Conservation (phyloP, 2,329 filamentous ascomycete genomes). For the Dendryphion nanum region DNA sequence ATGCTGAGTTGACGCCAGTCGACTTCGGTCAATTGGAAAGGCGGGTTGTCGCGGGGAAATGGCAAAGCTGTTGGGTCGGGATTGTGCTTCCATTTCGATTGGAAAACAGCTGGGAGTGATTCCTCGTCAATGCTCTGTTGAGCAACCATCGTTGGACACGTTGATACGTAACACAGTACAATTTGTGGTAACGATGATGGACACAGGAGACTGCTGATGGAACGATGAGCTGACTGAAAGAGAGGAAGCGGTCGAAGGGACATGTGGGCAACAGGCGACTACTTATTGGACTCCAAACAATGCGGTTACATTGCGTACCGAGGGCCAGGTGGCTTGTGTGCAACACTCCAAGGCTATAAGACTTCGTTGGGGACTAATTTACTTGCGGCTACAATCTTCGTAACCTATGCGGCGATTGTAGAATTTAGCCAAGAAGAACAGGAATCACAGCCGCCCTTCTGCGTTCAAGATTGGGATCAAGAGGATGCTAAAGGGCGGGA, state of each 20-base stretch:
- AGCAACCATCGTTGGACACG: background rate
- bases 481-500: too few relatives aligned
- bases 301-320: constrained; percentile 1
- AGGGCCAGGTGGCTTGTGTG: constrained; percentile 3
- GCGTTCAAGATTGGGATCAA: too few relatives aligned
- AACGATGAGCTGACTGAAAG: too few relatives aligned
- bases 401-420: too few relatives aligned
- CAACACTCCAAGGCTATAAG: too few relatives aligned
- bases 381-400: too few relatives aligned
- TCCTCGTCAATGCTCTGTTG: background rate
- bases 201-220: too few relatives aligned
- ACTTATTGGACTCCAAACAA: constrained; percentile 3
- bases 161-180: too few relatives aligned
- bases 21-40: constrained; percentile 34
- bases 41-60: constrained; percentile 33
- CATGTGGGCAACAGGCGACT: constrained; percentile 1
- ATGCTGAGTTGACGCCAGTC: constrained; percentile 36
- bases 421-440: too few relatives aligned
- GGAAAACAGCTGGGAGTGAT: constrained; percentile 30
- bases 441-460: too few relatives aligned
- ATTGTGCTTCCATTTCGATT: constrained; percentile 26
- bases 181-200: too few relatives aligned
- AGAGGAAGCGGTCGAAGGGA: background rate
- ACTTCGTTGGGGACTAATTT: too few relatives aligned
- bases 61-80: constrained; percentile 33